Percentiles rank a stretch among this genome's conserved stretches.
phyloP scores from a whole-genome alignment of 2,329 filamentous ascomycete genomes.

The Onygena corvina region DNA sequence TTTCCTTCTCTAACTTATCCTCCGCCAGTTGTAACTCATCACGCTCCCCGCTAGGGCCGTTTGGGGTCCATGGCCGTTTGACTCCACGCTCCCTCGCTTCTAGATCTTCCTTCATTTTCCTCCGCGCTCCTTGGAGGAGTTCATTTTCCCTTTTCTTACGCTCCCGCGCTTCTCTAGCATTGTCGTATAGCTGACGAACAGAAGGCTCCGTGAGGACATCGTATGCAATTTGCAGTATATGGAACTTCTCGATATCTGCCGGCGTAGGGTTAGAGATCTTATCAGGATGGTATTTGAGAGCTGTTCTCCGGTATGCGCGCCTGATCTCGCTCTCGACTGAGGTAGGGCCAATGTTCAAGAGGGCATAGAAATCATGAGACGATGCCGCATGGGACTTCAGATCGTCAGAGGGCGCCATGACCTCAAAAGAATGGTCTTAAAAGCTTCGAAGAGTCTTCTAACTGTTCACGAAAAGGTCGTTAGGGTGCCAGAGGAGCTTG shows the following conservation, averaged over 20 bases:
- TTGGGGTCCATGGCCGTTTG: slow-evolving; percentile 42
- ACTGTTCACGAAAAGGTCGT: neutral
- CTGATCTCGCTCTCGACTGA: slow-evolving; percentile 62
- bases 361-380: slow-evolving; percentile 63
- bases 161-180: slow-evolving; percentile 56
- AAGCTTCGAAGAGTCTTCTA: no score
- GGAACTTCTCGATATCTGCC: slow-evolving; percentile 65
- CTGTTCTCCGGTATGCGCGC: slow-evolving; percentile 70
- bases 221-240: slow-evolving; percentile 72
- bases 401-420: slow-evolving; percentile 32
- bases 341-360: slow-evolving; percentile 56
- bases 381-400: slow-evolving; percentile 48
- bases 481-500: neutral
- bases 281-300: slow-evolving; percentile 87
- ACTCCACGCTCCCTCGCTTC: slow-evolving; percentile 61
- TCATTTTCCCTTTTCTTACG: slow-evolving; percentile 60
- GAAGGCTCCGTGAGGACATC: slow-evolving; percentile 64
- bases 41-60: slow-evolving; percentile 27
- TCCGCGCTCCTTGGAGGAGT: slow-evolving; percentile 58
- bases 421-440: no score
- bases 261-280: slow-evolving; percentile 61
- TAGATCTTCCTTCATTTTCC: slow-evolving; percentile 74
- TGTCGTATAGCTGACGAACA: slow-evolving; percentile 66
- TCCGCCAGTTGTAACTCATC: slow-evolving; percentile 34
- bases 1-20: slow-evolving; percentile 39